Base-by-base conservation (phyloP, 176 grass and related monocot species). In the Avena insularis region DNA sequence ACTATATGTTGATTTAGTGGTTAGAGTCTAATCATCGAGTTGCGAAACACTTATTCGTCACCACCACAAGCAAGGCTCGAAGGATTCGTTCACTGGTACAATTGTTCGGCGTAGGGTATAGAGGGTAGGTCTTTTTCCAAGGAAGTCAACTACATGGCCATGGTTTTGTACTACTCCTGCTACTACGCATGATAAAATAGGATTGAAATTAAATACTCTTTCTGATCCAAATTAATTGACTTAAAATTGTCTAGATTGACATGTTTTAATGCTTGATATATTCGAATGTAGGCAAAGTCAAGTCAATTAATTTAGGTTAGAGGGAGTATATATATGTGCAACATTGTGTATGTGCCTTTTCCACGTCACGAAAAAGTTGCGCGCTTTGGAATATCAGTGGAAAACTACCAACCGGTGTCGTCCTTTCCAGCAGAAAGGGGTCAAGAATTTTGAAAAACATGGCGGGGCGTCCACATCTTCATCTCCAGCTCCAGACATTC, bases 381-480 rank as follows among this genome's bases (percentile, higher is more conserved):
- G 29, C 29, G 29, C 51, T 2, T 75, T 77, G 77, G 77, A 91
- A 77, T 85, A 88, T 88, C 75, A 71, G 86, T 85, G 86, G 82
- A 88, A 81, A 31, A 46, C 40, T n/a, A 57, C 86, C 90, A 81
- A 54, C 61, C 81, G 14, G 3, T 13, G 27, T 6, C 13, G 81
- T 81, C 77, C 81, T 91, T 88, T 77, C 82, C 51, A 70, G 40
- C 25, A 59, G 63, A 91, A 81, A 91, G 70, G 46, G 81, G 77
- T 91, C 81, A 77, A 84, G 33, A 16, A 10, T 8, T 54, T 68
- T 81, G 81, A 85, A 91, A 29, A 76, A 53, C 29, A 5, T 45
- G 77, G 81, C 77, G 5, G 68, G 45, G 31, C 31, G 90, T 88
- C 82, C 38, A 35, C 63, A 49, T 88, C 86, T 20, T 15, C 43